Base-by-base conservation (phyloP, 2,329 filamentous ascomycete species). In the Taxawa tesnikishii region DNA sequence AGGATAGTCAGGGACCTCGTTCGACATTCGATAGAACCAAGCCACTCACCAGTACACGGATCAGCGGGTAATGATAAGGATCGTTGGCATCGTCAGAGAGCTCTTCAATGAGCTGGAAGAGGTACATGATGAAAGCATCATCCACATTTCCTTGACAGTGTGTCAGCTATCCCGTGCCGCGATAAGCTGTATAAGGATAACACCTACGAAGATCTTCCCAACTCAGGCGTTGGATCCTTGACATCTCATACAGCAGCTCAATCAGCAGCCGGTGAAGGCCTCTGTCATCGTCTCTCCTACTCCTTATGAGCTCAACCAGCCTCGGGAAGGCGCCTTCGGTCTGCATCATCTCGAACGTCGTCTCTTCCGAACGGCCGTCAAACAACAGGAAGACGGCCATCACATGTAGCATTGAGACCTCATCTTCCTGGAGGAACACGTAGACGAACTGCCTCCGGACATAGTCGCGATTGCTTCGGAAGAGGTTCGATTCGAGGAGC, bases 211-310 rank as follows among this genome's bases (percentile, higher is more conserved):
- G 60, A 52, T 98, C 88, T 43, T 83, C 75, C 38, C 70, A 61
- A 33, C 72, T 77, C 38, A 98, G 62, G 40, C 77, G 73, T 56
- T 96, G 85, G 53, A 96, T 84, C 38, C 92, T 73, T 27, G 84
- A 87, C 81, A 94, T 94, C 63, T 96, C 90, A 58, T 94, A 98
- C 51, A 94, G 70, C 35, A 98, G 63, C 56, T 94, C 82, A 47
- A 98, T 67, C 32, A 96, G 64, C 39, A 90, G 61, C 21, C 80
- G 75, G 58, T 94, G 83, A 38, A 96, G 64, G 32, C 73, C 68
- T 15, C 73, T 67, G 49, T 87, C 79, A 24, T 78, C 69, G 42
- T 59, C 55, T 31, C 67, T 68, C 39, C 70, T 69, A 26, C 63
- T 67, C 48, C 78, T 71, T 46, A 96, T 78, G 43, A 98, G 63